phyloP scores from a whole-genome alignment of 345 rosid genomes.

The Mercurialis annua region DNA sequence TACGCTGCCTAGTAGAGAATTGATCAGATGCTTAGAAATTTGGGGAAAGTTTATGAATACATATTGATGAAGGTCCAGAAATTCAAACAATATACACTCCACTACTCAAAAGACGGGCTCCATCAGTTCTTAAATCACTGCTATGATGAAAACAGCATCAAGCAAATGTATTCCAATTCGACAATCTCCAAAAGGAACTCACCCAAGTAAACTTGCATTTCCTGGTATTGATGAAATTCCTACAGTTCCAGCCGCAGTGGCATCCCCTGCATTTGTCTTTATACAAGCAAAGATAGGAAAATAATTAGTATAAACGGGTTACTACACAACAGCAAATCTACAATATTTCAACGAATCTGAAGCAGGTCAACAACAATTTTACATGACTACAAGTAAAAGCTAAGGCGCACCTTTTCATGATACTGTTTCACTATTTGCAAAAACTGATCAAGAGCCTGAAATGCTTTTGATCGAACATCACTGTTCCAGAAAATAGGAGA shows the following conservation, averaged over 20 bases:
- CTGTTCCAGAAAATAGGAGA: constrained; percentile 39
- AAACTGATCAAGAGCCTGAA: constrained; percentile 93
- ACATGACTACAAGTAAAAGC: not conserved
- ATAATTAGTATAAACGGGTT: constrained; percentile 13
- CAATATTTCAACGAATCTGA: not conserved
- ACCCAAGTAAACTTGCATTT: constrained; percentile 90
- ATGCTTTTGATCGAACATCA: constrained; percentile 91
- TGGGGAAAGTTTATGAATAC: too few species aligned
- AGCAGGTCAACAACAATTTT: not conserved
- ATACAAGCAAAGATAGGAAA: constrained; percentile 14
- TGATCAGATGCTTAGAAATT: too few species aligned
- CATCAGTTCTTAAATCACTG: not conserved
- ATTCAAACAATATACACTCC: not conserved
- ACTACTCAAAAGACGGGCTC: not conserved
- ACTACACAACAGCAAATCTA: not conserved
- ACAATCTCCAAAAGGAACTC: constrained; percentile 28
- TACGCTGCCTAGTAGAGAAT: too few species aligned
- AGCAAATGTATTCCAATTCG: not conserved
- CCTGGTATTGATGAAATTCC: constrained; percentile 80
- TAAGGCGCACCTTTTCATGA: constrained; percentile 61
- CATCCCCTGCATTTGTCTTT: constrained; percentile 62
- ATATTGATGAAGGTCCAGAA: not conserved
- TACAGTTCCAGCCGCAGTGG: constrained; percentile 34
- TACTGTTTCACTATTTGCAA: constrained; percentile 78
- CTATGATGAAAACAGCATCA: not conserved